Percentiles rank a stretch among this genome's conserved stretches.
phyloP scores from a whole-genome alignment of 306 rosid species.

The Aeschynomene evenia region DNA sequence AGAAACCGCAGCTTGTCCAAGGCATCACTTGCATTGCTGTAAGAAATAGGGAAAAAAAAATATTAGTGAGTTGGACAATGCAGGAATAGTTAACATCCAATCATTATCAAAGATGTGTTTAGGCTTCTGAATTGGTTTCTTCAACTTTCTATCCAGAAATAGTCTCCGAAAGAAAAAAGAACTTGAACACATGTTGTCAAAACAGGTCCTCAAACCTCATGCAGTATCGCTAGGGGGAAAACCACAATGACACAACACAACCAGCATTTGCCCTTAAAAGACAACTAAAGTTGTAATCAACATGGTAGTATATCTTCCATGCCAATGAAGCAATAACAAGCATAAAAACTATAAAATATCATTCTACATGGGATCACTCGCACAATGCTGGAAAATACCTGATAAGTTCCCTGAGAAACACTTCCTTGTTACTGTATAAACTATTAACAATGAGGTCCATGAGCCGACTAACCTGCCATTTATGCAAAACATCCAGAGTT shows the following conservation, averaged over 20 bases:
- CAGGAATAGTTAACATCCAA: background rate
- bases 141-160: background rate
- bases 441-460: slow-evolving; percentile 99
- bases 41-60: background rate
- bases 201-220: background rate
- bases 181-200: background rate
- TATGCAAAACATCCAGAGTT: slow-evolving; percentile 8
- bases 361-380: background rate
- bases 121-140: background rate
- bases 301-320: too few relatives aligned
- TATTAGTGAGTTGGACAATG: background rate
- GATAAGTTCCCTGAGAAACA: slow-evolving; percentile 92
- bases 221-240: background rate
- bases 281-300: background rate
- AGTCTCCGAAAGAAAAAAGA: background rate
- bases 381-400: slow-evolving; percentile 48
- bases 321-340: background rate
- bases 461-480: slow-evolving; percentile 85
- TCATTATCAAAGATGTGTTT: background rate
- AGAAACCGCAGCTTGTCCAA: slow-evolving; percentile 94
- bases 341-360: background rate
- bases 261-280: background rate
- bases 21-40: slow-evolving; percentile 98
- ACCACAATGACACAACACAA: background rate
- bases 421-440: slow-evolving; percentile 95